Percentiles rank a stretch among this genome's conserved stretches.
These are phyloP conservation scores for Geotrichum candidum DNA, from an alignment of 1,139 yeast genomes.

Conservation along the genomic window DNA sequence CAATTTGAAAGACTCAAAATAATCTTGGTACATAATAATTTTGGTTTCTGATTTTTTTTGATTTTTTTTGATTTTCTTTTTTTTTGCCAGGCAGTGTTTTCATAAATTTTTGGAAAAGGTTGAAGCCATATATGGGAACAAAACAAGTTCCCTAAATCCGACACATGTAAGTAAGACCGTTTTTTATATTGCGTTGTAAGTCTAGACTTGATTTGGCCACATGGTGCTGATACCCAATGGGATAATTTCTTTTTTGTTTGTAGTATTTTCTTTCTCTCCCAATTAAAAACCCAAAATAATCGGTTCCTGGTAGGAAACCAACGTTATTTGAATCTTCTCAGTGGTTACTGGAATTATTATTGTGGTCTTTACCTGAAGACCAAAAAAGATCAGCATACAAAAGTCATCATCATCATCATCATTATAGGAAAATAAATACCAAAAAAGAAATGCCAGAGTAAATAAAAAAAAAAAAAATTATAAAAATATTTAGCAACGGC, in stretches of 20 bases:
- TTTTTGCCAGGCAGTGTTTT: not conserved
- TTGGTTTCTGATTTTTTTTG: too few species aligned
- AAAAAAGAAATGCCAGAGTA: conserved; percentile 20
- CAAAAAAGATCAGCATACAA: not conserved
- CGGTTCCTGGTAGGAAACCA: not conserved
- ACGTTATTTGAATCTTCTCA: not conserved
- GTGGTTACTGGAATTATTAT: not conserved
- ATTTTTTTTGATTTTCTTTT: too few species aligned
- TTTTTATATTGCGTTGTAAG: not conserved
- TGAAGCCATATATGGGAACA: not conserved
- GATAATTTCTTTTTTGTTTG: not conserved
- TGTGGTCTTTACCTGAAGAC: not conserved
- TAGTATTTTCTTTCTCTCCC: not conserved
- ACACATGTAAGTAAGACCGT: not conserved
- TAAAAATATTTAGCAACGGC: conserved; percentile 12
- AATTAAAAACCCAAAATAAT: not conserved
- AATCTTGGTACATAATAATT: too few species aligned
- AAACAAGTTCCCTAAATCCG: not conserved
- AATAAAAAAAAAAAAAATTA: conserved; percentile 25
- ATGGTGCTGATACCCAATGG: not conserved
- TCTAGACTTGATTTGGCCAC: not conserved
- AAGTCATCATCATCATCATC: conserved; percentile 80
- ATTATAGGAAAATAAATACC: conserved; percentile 29
- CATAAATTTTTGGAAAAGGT: too few species aligned
- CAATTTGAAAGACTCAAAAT: too few species aligned